Conservation (phyloP, 768 basidiomycete genomes). For the Amanita molliuscula region DNA sequence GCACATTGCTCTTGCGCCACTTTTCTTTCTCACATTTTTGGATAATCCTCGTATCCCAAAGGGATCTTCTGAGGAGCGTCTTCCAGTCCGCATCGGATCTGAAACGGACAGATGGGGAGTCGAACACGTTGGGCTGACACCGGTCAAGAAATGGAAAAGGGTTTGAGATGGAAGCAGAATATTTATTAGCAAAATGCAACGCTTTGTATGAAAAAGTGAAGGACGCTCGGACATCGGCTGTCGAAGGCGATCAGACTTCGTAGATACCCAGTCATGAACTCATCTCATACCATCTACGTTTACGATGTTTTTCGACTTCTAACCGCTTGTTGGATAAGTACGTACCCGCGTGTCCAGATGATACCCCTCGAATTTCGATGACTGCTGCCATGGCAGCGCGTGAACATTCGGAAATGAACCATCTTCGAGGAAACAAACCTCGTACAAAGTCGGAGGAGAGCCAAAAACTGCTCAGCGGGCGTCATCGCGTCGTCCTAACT, state of each 20-base stretch:
- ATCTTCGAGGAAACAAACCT: too few relatives aligned
- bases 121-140: constrained; percentile 37
- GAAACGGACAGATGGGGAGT: constrained; percentile 47
- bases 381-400: too few relatives aligned
- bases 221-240: constrained; percentile 11
- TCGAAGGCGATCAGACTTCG: constrained; percentile 1
- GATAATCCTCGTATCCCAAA: constrained; percentile 8
- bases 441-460: too few relatives aligned
- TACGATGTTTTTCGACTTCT: too few relatives aligned
- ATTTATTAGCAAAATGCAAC: constrained; percentile 48
- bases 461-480: too few relatives aligned
- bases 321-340: too few relatives aligned
- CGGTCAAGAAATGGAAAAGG: constrained; percentile 43
- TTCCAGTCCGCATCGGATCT: constrained; percentile 43
- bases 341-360: too few relatives aligned
- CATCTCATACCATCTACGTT: too few relatives aligned
- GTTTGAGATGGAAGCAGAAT: constrained; percentile 33
- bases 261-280: too few relatives aligned
- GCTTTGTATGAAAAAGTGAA: constrained; percentile 31
- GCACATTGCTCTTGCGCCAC: constrained; percentile 53
- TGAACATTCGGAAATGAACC: too few relatives aligned
- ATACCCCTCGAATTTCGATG: too few relatives aligned
- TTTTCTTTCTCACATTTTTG: constrained; percentile 33
- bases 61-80: constrained; percentile 2
- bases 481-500: too few relatives aligned